Base-by-base conservation (phyloP, 257 asterid genomes). In the Ehretia macrophylla region DNA sequence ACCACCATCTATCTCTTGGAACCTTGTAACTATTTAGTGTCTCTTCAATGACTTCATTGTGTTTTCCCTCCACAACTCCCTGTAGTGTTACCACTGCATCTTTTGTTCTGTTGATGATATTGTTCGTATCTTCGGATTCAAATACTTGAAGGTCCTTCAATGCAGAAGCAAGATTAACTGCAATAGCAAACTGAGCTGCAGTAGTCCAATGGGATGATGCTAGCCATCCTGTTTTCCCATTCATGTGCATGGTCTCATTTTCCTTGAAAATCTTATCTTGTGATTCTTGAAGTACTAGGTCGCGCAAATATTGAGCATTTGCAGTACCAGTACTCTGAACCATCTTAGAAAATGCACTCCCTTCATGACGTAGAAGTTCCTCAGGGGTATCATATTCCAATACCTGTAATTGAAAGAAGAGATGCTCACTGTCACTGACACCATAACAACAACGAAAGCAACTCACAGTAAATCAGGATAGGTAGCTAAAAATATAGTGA, bases 271-370 rank as follows among this genome's bases (percentile, higher is more conserved):
- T 82, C 55, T 50, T 76, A 19, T 70, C 73, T 11, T 27, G 70
- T 19, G 67, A 71, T 5, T 73, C 77, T 35, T 74, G 69, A 22
- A 86, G 67, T 17, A 88, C 99, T 42, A 92, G 68, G 69, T 94
- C 65, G 61, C 84, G 94, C 11, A 93, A 75, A 69, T 93, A 93
- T 69, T 86, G 82, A n/a, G 97, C 94, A 55, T 93, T 93, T 63
- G 99, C 96, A 53, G 85, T 78, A 32, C 99, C 99, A 0, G 99
- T 93, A 71, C 99, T 93, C 42, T 80, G 96, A 58, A 88, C 97
- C 99, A 93, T 93, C 79, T 79, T 89, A 14, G 95, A 89, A 79
- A 93, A 93, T 11, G 95, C 88, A 56, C 96, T 83, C 20, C 69
- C 89, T 73, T 81, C 86, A 42, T 65, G 75, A 60, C 59, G 79